Conservation (phyloP, 352 stramenopile species). For the Aphanomyces euteiches region DNA sequence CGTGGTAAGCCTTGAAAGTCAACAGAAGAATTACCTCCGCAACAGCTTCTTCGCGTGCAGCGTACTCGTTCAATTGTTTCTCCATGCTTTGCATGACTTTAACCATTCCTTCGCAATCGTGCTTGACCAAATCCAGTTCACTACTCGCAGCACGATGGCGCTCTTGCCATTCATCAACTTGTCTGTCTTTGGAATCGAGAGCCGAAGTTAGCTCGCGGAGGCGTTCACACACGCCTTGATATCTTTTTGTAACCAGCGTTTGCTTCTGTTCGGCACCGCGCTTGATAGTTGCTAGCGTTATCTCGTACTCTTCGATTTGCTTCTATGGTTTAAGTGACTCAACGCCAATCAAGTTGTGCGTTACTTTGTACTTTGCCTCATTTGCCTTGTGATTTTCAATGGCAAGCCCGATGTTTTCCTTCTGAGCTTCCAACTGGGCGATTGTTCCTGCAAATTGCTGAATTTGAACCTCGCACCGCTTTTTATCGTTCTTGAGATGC, state of each 20-base stretch:
- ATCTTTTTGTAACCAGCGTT: slow-evolving; percentile 51
- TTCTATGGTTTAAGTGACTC: slow-evolving; percentile 5
- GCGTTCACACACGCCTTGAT: slow-evolving; percentile 65
- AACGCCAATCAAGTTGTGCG: not conserved
- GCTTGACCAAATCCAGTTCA: slow-evolving; percentile 62
- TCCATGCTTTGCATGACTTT: slow-evolving; percentile 81
- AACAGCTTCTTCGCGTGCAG: slow-evolving; percentile 63
- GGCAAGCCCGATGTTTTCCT: slow-evolving; percentile 44
- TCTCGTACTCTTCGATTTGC: slow-evolving; percentile 60
- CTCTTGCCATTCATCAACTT: slow-evolving; percentile 48
- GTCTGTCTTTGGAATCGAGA: slow-evolving; percentile 53
- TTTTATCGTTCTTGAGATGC: slow-evolving; percentile 55
- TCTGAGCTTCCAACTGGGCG: slow-evolving; percentile 58
- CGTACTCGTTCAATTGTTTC: slow-evolving; percentile 77
- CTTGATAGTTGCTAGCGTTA: slow-evolving; percentile 58
- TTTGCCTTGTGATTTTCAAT: slow-evolving; percentile 34
- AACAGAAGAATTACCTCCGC: slow-evolving; percentile 42
- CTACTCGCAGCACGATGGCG: not conserved
- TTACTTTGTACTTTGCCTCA: slow-evolving; percentile 16
- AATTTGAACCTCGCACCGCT: slow-evolving; percentile 59
- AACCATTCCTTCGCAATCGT: slow-evolving; percentile 81
- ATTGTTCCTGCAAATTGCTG: slow-evolving; percentile 63
- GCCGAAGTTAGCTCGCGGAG: slow-evolving; percentile 57
- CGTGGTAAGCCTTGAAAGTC: not conserved
- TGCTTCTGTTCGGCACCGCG: slow-evolving; percentile 55